Percentiles rank a stretch among this genome's conserved stretches.
Conservation (phyloP, 495 filamentous ascomycete genomes). For the Venustampulla echinocandica region DNA sequence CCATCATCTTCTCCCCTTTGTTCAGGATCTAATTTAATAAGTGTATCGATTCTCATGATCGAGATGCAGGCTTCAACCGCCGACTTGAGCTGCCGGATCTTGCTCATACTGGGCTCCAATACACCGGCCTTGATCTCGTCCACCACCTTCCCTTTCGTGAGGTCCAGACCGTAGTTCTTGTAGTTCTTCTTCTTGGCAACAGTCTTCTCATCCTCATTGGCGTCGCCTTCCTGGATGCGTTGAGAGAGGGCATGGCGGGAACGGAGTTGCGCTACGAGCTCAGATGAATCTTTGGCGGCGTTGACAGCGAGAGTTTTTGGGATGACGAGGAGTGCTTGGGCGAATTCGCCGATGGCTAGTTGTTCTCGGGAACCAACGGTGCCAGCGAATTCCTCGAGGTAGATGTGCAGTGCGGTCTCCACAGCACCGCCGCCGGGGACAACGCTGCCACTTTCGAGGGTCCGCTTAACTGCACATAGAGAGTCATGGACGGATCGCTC, state of each 20-base stretch:
- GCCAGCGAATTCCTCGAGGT: conserved; percentile 98
- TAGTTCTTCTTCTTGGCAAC: conserved; percentile 91
- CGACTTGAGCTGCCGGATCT: conserved; percentile 95
- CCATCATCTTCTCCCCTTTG: conserved; percentile 68
- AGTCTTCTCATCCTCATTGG: conserved; percentile 76
- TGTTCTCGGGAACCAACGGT: conserved; percentile 96
- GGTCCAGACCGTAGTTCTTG: conserved; percentile 94
- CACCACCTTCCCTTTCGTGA: conserved; percentile 81
- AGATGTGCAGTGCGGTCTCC: conserved; percentile 98
- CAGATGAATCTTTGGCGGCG: conserved; percentile 89
- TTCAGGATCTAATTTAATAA: conserved; percentile 97
- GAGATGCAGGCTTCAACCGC: conserved; percentile 98
- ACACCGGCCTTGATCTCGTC: conserved; percentile 93
- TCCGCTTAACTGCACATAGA: conserved; percentile 92
- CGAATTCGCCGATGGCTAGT: conserved; percentile 96
- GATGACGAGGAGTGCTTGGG: conserved; percentile 85
- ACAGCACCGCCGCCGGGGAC: conserved; percentile 95
- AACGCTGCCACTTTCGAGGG: conserved; percentile 91
- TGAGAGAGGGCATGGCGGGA: conserved; percentile 92
- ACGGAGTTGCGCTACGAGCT: conserved; percentile 91
- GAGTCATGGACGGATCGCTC: conserved; percentile 97
- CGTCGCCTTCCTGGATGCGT: conserved; percentile 72
- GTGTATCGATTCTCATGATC: conserved; percentile 98
- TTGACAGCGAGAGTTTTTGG: conserved; percentile 97
- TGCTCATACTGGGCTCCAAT: conserved; percentile 95